These are phyloP conservation scores for Aspergillus pseudonomiae DNA, from an alignment of 2,329 filamentous ascomycete species.

Conservation along the genomic window DNA sequence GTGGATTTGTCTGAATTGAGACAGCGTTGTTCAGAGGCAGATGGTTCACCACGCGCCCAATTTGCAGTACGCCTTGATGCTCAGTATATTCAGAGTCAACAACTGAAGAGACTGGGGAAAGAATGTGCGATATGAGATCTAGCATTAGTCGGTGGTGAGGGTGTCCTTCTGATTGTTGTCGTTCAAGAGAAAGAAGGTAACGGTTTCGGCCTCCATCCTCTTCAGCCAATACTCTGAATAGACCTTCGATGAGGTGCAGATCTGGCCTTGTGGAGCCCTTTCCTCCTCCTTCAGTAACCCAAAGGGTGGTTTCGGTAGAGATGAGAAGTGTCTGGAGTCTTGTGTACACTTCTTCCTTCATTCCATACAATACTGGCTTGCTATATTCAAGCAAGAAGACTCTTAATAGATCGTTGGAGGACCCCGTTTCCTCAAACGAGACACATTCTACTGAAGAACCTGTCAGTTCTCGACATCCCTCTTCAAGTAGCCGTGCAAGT, in stretches of 20 bases:
- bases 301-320: not conserved
- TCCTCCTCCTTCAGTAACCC: not conserved
- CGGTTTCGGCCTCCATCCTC: not conserved
- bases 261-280: not conserved
- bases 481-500: not conserved
- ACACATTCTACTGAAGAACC: not conserved
- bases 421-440: not conserved
- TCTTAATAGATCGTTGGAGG: not conserved
- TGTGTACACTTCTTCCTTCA: not conserved
- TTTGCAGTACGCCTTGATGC: not conserved
- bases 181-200: not conserved
- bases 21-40: not conserved
- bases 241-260: not conserved
- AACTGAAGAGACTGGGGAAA: not conserved
- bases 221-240: slow-evolving; percentile 1
- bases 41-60: not conserved
- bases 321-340: not conserved
- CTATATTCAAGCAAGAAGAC: slow-evolving; percentile 1
- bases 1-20: not conserved
- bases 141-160: not conserved
- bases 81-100: not conserved
- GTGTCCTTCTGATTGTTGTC: not conserved
- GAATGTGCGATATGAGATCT: not conserved
- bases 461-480: not conserved
- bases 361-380: not conserved